Conservation (phyloP, 1,139 yeast genomes). For the Tardiomyces blankii region DNA sequence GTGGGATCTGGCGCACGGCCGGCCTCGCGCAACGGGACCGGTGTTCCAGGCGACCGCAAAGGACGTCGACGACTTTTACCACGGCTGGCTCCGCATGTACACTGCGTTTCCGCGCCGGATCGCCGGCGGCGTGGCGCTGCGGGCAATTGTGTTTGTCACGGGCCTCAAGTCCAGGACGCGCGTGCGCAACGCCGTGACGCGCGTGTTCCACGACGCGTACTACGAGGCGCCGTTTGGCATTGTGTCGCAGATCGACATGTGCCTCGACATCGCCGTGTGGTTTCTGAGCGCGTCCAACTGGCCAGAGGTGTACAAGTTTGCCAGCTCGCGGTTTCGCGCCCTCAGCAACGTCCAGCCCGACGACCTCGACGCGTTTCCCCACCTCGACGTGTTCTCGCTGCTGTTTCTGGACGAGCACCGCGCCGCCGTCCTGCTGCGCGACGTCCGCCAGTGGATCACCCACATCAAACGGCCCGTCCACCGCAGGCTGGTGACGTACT, state of each 20-base stretch:
- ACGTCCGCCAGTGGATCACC: constrained; percentile 32
- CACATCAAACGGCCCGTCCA: constrained; percentile 41
- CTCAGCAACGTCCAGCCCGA: background rate
- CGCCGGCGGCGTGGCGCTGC: constrained; percentile 15
- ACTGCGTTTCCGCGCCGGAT: constrained; percentile 21
- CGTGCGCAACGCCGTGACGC: constrained; percentile 16
- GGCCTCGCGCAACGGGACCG: constrained; percentile 10
- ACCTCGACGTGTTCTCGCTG: constrained; percentile 41
- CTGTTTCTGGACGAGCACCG: constrained; percentile 35
- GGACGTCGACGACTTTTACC: constrained; percentile 13
- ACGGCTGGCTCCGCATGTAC: constrained; percentile 16
- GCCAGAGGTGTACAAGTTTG: constrained; percentile 20
- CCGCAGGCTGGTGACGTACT: constrained; percentile 41
- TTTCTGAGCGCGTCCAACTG: constrained; percentile 50
- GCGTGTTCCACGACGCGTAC: constrained; percentile 5
- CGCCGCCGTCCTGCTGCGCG: constrained; percentile 30
- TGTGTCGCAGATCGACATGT: constrained; percentile 34
- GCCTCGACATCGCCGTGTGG: constrained; percentile 36
- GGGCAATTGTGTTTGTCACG: constrained; percentile 17
- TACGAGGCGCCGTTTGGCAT: constrained; percentile 2
- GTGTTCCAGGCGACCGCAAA: constrained; percentile 15
- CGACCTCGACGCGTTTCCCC: constrained; percentile 31
- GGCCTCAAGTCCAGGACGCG: constrained; percentile 17
- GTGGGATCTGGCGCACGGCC: constrained; percentile 23
- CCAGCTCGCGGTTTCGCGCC: background rate